A percentile compares a stretch with the other conserved stretches of the same genome.
Evolutionary conservation across 192 early-diverging fungal genomes (phyloP).

Genomic region (Backusella macrospora): DNA sequence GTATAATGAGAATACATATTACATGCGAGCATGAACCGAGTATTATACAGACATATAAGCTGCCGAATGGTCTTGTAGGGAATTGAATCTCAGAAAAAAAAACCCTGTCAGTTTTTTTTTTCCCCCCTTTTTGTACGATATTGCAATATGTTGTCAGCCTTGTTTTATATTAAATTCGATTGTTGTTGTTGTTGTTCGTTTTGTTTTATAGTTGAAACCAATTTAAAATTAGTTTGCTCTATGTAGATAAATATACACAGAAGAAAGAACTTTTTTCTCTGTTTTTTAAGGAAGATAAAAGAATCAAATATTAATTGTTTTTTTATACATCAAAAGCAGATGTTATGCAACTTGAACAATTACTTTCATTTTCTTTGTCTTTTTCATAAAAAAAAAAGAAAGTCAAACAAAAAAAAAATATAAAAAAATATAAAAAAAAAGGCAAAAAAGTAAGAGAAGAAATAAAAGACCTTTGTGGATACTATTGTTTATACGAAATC

Average conservation of each 20-base stretch:
- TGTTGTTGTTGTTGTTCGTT: neutral
- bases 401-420: neutral
- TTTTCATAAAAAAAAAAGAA: neutral
- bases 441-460: neutral
- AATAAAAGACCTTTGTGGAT: neutral
- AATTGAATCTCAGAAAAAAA: neutral
- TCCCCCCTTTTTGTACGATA: neutral
- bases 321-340: too few relatives aligned
- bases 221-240: neutral
- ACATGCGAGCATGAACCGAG: too few relatives aligned
- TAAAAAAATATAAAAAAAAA: too few relatives aligned
- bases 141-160: conserved; percentile 3
- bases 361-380: neutral
- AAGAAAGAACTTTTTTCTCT: neutral
- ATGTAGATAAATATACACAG: neutral
- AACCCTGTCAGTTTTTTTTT: neutral
- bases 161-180: neutral
- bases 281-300: neutral
- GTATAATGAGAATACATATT: too few relatives aligned
- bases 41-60: too few relatives aligned
- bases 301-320: too few relatives aligned
- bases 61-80: too few relatives aligned
- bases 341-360: too few relatives aligned
- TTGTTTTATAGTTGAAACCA: neutral
- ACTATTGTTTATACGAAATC: neutral